Conservation (phyloP, 106 monocot genomes). For the Apostasia shenzhenica region DNA sequence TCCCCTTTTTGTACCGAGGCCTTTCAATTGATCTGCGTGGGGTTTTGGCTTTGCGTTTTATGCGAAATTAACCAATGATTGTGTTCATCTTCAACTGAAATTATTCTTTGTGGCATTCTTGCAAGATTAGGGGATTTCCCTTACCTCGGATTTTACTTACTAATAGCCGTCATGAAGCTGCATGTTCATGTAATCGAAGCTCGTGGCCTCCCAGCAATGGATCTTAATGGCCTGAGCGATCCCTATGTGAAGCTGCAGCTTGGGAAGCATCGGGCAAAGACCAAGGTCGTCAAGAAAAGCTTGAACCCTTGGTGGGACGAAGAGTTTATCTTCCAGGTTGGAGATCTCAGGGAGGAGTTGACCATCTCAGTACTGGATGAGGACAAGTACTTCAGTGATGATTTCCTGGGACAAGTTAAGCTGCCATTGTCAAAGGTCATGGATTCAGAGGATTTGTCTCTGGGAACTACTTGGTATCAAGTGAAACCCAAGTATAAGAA, state of each 20-base stretch:
- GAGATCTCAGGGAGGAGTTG: slow-evolving; percentile 56
- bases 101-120: too few species aligned
- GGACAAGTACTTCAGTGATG: slow-evolving; percentile 21
- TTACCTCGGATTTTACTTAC: too few species aligned
- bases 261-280: slow-evolving; percentile 50
- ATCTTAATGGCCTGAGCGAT: slow-evolving; percentile 62
- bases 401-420: slow-evolving; percentile 61
- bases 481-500: slow-evolving; percentile 76
- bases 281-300: slow-evolving; percentile 55
- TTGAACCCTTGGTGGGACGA: slow-evolving; percentile 76
- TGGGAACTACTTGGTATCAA: slow-evolving; percentile 67
- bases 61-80: too few species aligned
- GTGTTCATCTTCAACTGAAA: too few species aligned
- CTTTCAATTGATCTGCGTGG: too few species aligned
- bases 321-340: slow-evolving; percentile 62
- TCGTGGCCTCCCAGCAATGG: slow-evolving; percentile 53
- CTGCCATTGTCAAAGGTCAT: slow-evolving; percentile 54
- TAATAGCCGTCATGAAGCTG: slow-evolving; percentile 45
- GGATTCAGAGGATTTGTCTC: slow-evolving; percentile 49
- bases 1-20: too few species aligned
- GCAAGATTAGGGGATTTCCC: too few species aligned
- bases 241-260: slow-evolving; percentile 70
- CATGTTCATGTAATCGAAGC: slow-evolving; percentile 67
- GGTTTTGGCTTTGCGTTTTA: too few species aligned
- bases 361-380: slow-evolving; percentile 56